Percentiles rank a stretch among this genome's conserved stretches.
Evolutionary conservation across 2,329 filamentous ascomycete genomes (phyloP).

Genomic region (Metarhizium guizhouense): DNA sequence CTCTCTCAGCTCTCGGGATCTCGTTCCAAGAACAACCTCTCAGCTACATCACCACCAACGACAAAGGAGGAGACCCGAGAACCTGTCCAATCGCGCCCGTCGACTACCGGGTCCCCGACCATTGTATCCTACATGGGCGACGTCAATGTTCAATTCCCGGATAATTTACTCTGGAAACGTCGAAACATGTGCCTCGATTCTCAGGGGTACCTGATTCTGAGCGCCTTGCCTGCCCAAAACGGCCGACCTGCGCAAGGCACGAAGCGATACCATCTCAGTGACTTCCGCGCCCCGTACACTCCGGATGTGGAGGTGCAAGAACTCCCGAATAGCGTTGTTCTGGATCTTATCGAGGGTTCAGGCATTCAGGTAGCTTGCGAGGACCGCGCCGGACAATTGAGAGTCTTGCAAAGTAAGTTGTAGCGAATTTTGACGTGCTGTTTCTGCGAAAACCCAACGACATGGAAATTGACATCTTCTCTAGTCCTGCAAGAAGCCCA

Average conservation of each 20-base stretch:
- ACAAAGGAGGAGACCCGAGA: constrained; percentile 34
- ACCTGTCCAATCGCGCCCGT: constrained; percentile 14
- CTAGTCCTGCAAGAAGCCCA: constrained; percentile 29
- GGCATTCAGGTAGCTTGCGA: constrained; percentile 55
- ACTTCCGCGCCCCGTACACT: constrained; percentile 70
- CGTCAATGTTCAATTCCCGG: constrained; percentile 94
- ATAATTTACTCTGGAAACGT: constrained; percentile 93
- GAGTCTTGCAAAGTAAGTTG: constrained; percentile 44
- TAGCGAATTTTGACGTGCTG: not conserved
- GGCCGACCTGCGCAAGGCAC: constrained; percentile 37
- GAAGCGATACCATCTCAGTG: constrained; percentile 77
- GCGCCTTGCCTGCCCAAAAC: constrained; percentile 47
- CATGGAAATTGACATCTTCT: not conserved
- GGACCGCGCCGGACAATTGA: constrained; percentile 48
- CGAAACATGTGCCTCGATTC: constrained; percentile 80
- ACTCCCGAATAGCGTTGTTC: constrained; percentile 71
- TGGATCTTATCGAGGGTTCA: constrained; percentile 53
- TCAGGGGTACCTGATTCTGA: constrained; percentile 74
- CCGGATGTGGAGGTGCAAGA: constrained; percentile 91
- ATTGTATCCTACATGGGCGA: constrained; percentile 69
- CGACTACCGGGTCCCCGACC: constrained; percentile 23
- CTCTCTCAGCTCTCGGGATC: constrained; percentile 44
- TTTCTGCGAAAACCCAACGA: not conserved
- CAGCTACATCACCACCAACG: constrained; percentile 39
- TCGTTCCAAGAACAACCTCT: constrained; percentile 34